Percentiles rank a stretch among this genome's conserved stretches.
These are phyloP conservation scores for Papiliotrema flavescens DNA, from an alignment of 1,284 basidiomycete species.

Conservation along the genomic window DNA sequence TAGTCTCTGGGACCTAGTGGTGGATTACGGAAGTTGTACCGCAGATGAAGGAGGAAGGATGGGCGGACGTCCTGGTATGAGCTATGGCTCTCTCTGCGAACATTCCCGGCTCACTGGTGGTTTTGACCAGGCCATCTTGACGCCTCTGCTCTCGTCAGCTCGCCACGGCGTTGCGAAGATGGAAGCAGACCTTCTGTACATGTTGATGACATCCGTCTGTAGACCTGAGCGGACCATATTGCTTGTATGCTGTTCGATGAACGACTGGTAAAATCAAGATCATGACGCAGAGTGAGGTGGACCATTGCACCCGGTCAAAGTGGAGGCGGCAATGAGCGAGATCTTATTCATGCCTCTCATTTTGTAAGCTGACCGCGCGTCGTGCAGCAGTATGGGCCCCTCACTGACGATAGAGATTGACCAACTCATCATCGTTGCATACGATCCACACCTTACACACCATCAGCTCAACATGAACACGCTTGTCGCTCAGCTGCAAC, in stretches of 20 bases:
- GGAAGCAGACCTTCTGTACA: constrained; percentile 40
- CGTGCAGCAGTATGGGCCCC: background rate
- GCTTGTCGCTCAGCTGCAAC: constrained; percentile 61
- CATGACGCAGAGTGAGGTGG: background rate
- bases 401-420: background rate
- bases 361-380: background rate
- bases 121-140: constrained; percentile 37
- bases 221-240: constrained; percentile 38
- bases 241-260: background rate
- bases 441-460: background rate
- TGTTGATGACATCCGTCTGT: constrained; percentile 46
- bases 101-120: constrained; percentile 20
- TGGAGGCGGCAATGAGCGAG: background rate
- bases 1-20: constrained; percentile 42
- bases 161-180: background rate
- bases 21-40: constrained; percentile 48
- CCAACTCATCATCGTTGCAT: background rate
- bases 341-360: background rate
- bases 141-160: constrained; percentile 24
- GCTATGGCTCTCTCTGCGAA: too few relatives aligned
- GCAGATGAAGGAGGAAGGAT: constrained; percentile 43
- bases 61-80: constrained; percentile 21
- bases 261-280: background rate
- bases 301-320: background rate
- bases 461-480: constrained; percentile 62